Base-by-base conservation (phyloP, 345 rosid genomes). In the Salix udensis region DNA sequence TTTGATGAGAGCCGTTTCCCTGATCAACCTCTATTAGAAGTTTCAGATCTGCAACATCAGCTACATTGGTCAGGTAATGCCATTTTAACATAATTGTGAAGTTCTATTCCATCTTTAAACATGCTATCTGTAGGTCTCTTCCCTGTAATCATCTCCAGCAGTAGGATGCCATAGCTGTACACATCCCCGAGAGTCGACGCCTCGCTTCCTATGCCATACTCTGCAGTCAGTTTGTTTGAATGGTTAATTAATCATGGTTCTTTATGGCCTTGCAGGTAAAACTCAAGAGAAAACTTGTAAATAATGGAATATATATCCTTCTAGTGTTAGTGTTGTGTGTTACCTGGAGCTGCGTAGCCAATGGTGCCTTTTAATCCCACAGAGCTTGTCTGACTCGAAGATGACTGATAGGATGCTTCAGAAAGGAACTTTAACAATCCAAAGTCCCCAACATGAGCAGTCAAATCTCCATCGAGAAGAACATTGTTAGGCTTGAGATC, bases 161-260 rank as follows among this genome's bases (percentile, higher is more conserved):
- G 50, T 16, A 85, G 39, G 64, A 82, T 78, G 36, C 85, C 85
- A 52, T 74, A 85, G 78, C 88, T 82, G 80, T 82, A 75, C 46
- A 82, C 77, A 18, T 85, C 75, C 12, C 61, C 61, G 4, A 2
- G n/a, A 55, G 58, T 74, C 0, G 78, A 74, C 31, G 62, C 72
- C 71, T 5, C 26, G 34, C 78, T 71, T 21, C 52, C 78, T 3
- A 24, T n/a, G 1, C 82, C 82, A 5, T 61, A 74, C 53, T 74
- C 82, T 79, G 70, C 36, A 67, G 34, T 53, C 23, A 75, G 34
- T 53, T 53, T 53, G 60, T 53, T 21, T 21, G 24, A n/a, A 53
- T 19, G 24, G 10, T 53, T n/a, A 24, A 34, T 14, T 53, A 31
- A 28, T 31, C 34, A 71, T 3, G 10, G 5, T 1, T n/a, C 24